These are phyloP conservation scores for Phytophthora colocasiae DNA, from an alignment of 352 stramenopile species.

Conservation along the genomic window DNA sequence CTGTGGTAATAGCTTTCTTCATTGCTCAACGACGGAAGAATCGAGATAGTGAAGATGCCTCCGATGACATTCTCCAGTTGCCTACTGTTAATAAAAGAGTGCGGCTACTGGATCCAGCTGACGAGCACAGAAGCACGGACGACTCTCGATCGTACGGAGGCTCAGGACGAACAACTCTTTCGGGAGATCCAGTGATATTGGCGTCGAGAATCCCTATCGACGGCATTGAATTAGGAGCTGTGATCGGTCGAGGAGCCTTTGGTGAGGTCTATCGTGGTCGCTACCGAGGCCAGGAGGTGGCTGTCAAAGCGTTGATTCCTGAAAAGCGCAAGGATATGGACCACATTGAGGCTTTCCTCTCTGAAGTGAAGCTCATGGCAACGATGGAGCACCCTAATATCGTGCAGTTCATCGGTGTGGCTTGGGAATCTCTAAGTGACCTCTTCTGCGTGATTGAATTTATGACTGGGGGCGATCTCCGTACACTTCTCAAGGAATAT, in stretches of 20 bases:
- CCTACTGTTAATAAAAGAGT: conserved; percentile 7
- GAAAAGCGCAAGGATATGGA: conserved; percentile 51
- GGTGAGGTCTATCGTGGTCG: conserved; percentile 9
- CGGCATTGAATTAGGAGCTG: conserved; percentile 2
- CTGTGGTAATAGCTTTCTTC: conserved; percentile 26
- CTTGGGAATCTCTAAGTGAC: conserved; percentile 60
- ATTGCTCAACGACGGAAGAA: conserved; percentile 7
- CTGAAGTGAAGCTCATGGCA: conserved; percentile 51
- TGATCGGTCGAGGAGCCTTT: conserved; percentile 14
- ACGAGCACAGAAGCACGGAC: conserved; percentile 14
- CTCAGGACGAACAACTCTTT: conserved; percentile 28
- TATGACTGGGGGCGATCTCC: conserved; percentile 57
- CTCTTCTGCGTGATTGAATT: conserved; percentile 58
- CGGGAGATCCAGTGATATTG: conserved; percentile 38
- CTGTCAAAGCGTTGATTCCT: conserved; percentile 19
- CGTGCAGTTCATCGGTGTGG: conserved; percentile 61
- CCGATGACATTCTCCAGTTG: conserved; percentile 13
- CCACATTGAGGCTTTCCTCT: conserved; percentile 49
- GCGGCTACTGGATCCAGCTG: conserved; percentile 6
- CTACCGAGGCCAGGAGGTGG: conserved; percentile 10
- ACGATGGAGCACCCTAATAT: conserved; percentile 60
- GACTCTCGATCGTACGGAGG: conserved; percentile 29
- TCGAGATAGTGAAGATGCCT: neutral
- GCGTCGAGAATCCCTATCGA: conserved; percentile 11
- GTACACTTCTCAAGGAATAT: conserved; percentile 42